Percentiles rank a stretch among this genome's conserved stretches.
Evolutionary conservation across 768 basidiomycete genomes (phyloP).

Genomic region (Trametopsis cervina): DNA sequence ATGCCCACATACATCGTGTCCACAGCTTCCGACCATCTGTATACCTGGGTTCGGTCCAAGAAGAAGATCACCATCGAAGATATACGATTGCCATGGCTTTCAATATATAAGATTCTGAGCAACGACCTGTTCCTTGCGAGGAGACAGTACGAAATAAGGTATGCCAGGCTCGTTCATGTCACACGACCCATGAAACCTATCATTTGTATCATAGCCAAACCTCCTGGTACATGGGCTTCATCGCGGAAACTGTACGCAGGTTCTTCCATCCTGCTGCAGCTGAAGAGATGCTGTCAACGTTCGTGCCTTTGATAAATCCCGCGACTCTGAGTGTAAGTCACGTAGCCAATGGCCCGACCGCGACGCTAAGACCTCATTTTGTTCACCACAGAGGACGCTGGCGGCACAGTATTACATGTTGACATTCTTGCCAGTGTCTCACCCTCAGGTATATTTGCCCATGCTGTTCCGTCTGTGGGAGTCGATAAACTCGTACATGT

Average conservation of each 20-base stretch:
- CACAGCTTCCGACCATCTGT: constrained; percentile 57
- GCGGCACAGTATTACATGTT: constrained; percentile 81
- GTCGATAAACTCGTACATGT: constrained; percentile 82
- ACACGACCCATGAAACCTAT: neutral
- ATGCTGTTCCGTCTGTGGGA: constrained; percentile 86
- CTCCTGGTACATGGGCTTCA: constrained; percentile 72
- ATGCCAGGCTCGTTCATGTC: constrained; percentile 17
- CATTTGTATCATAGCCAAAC: constrained; percentile 43
- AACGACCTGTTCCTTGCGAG: constrained; percentile 72
- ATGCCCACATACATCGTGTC: constrained; percentile 66
- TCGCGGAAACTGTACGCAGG: constrained; percentile 59
- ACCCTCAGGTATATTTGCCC: constrained; percentile 78
- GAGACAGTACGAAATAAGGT: constrained; percentile 77
- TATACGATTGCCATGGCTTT: constrained; percentile 77
- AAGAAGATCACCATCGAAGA: constrained; percentile 73
- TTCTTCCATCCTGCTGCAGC: constrained; percentile 89
- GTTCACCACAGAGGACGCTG: constrained; percentile 48
- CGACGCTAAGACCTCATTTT: neutral
- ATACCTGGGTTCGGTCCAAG: constrained; percentile 54
- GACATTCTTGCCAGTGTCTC: constrained; percentile 78
- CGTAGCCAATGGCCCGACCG: neutral
- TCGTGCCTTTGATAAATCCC: constrained; percentile 74
- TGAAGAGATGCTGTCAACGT: constrained; percentile 82
- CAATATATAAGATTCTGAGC: constrained; percentile 63
- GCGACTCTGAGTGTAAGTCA: constrained; percentile 61